These are phyloP conservation scores for Loxodes magnus DNA, from an alignment of 73 alveolate species.

Conservation along the genomic window DNA sequence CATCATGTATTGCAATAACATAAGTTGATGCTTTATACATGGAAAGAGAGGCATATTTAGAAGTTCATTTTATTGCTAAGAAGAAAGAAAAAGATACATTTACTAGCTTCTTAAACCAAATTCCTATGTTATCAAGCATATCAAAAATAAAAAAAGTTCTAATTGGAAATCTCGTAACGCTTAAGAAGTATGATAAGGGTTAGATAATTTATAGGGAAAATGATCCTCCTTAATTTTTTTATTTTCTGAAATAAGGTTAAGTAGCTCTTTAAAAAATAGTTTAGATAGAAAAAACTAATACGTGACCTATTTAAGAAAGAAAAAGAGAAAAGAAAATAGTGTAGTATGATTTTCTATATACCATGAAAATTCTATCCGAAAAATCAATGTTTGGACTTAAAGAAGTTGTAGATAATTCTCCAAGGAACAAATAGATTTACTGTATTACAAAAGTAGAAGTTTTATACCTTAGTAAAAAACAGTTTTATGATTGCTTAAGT, in stretches of 20 bases:
- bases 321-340: neutral
- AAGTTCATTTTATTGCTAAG: neutral
- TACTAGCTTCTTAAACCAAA: neutral
- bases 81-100: neutral
- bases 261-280: neutral
- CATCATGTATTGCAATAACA: neutral
- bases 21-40: neutral
- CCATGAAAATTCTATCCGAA: neutral
- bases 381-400: neutral
- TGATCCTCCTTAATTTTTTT: neutral
- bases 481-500: neutral
- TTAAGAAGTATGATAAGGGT: neutral
- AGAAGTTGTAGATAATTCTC: neutral
- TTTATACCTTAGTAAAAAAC: neutral
- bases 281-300: neutral
- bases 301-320: slow-evolving; percentile 3
- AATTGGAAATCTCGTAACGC: neutral
- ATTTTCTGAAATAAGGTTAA: neutral
- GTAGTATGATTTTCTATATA: neutral
- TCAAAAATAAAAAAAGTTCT: neutral
- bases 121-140: neutral
- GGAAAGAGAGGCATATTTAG: neutral
- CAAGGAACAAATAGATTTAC: neutral
- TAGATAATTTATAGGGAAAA: neutral
- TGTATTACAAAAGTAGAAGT: neutral